phyloP scores from a whole-genome alignment of 73 alveolate genomes.

The Tetrahymena borealis region DNA sequence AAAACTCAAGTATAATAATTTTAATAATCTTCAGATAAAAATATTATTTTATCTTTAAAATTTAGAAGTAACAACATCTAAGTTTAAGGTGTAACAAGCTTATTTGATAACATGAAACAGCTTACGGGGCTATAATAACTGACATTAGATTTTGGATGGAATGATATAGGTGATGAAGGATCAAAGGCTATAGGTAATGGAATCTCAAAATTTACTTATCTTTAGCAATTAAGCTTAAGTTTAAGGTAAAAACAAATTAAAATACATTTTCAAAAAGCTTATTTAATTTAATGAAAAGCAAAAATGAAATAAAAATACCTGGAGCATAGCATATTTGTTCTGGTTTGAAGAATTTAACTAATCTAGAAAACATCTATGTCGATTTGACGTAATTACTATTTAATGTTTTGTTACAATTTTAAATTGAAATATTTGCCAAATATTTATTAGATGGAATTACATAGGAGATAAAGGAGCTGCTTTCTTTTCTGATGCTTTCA shows the following conservation, averaged over 20 bases:
- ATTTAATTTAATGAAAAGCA: background rate
- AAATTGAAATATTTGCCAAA: background rate
- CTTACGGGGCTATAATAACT: background rate
- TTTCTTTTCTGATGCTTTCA: background rate
- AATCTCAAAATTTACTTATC: background rate
- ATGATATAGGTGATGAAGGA: background rate
- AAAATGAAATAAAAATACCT: background rate
- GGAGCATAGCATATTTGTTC: background rate
- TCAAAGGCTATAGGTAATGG: background rate
- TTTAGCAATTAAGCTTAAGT: background rate
- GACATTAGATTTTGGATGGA: background rate
- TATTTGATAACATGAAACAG: background rate
- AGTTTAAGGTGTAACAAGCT: background rate
- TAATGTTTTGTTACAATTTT: no score
- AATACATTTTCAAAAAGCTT: background rate
- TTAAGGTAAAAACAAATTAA: background rate
- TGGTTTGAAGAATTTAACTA: background rate
- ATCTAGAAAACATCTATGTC: background rate
- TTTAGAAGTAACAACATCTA: background rate
- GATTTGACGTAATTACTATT: background rate
- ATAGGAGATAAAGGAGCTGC: background rate
- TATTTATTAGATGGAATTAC: background rate
- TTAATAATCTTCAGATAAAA: background rate
- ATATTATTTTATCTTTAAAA: background rate
- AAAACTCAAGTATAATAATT: background rate